Conservation (phyloP, 2,329 filamentous ascomycete genomes). For the Venturia aucupariae region DNA sequence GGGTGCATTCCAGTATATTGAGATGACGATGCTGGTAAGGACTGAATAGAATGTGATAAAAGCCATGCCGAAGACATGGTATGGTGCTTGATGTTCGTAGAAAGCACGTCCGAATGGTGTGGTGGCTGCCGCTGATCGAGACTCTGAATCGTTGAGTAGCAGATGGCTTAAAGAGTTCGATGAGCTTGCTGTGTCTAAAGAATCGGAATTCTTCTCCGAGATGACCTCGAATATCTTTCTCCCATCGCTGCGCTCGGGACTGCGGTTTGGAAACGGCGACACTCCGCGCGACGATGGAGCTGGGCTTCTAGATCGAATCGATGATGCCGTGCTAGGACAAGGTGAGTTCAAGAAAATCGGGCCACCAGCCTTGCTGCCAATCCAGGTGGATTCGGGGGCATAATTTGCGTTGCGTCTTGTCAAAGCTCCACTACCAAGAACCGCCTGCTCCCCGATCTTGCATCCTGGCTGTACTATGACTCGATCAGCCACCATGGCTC, state of each 20-base stretch:
- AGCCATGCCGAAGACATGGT: conserved; percentile 40
- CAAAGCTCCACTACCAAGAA: conserved; percentile 47
- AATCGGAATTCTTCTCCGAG: background rate
- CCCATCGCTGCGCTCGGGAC: background rate
- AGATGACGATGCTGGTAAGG: conserved; percentile 37
- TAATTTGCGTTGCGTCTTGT: conserved; percentile 40
- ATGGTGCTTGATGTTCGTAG: conserved; percentile 42
- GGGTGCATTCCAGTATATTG: conserved; percentile 44
- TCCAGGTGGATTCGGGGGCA: conserved; percentile 38
- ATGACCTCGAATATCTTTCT: background rate
- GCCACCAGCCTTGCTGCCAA: conserved; percentile 44
- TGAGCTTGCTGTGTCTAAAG: conserved; percentile 5
- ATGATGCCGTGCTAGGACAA: conserved; percentile 12
- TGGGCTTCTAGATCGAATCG: background rate
- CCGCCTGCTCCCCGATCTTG: conserved; percentile 38
- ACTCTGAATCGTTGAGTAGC: conserved; percentile 15
- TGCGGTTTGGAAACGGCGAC: background rate
- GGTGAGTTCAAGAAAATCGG: conserved; percentile 35
- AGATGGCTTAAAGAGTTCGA: conserved; percentile 21
- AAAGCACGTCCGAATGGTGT: conserved; percentile 48
- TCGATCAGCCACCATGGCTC: conserved; percentile 49
- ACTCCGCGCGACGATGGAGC: background rate
- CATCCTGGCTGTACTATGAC: conserved; percentile 45
- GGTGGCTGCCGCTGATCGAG: conserved; percentile 19
- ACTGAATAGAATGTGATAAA: conserved; percentile 44